Conservation (phyloP, 352 stramenopile species). For the Chloridella minuta region DNA sequence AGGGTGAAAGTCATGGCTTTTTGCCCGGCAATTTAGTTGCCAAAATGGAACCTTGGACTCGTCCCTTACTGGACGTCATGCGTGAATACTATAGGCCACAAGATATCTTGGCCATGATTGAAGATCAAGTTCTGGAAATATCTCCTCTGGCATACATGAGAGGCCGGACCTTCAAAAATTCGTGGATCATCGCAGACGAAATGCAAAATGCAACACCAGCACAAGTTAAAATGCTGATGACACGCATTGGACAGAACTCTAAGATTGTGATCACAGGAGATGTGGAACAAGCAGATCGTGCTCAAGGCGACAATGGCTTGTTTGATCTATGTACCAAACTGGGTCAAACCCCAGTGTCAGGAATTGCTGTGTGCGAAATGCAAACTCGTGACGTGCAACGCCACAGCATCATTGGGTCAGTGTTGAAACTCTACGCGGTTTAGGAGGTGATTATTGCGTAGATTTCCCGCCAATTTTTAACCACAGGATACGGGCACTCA, state of each 20-base stretch:
- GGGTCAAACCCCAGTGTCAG: too few relatives aligned
- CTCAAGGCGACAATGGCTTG: not conserved
- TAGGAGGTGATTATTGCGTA: too few relatives aligned
- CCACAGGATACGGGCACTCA: too few relatives aligned
- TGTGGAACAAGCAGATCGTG: not conserved
- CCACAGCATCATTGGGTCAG: too few relatives aligned
- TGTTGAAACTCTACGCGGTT: too few relatives aligned
- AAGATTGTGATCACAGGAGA: slow-evolving; percentile 8
- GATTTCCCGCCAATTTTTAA: too few relatives aligned
- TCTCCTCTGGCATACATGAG: not conserved
- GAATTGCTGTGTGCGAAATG: too few relatives aligned
- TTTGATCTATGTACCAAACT: not conserved
- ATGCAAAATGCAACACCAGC: not conserved
- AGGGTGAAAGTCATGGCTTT: not conserved
- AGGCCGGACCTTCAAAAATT: not conserved
- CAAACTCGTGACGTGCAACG: too few relatives aligned
- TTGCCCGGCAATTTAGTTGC: not conserved
- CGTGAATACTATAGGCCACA: not conserved
- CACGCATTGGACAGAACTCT: slow-evolving; percentile 1
- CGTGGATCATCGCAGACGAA: slow-evolving; percentile 5
- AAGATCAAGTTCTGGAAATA: slow-evolving; percentile 3
- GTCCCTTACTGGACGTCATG: not conserved
- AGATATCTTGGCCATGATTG: not conserved
- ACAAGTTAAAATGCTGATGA: not conserved
- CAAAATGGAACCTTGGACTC: not conserved